Conservation (phyloP, 495 filamentous ascomycete genomes). For the Penicillium simplicissimum region DNA sequence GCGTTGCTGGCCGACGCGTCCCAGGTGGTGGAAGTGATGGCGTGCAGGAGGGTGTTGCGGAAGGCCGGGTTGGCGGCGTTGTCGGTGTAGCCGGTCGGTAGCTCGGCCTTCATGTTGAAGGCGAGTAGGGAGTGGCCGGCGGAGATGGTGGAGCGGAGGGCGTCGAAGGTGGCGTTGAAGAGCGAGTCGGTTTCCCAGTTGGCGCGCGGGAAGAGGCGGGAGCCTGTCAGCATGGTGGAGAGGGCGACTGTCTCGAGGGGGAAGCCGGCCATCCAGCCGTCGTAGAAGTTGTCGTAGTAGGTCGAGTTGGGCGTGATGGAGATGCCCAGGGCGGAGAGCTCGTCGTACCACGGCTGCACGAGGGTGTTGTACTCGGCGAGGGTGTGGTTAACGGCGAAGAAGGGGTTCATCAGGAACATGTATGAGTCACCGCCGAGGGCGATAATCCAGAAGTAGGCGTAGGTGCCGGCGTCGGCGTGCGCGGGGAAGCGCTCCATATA, state of each 20-base stretch:
- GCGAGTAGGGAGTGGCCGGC: constrained; percentile 46
- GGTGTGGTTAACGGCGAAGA: constrained; percentile 54
- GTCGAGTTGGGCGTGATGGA: constrained; percentile 46
- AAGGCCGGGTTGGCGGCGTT: constrained; percentile 57
- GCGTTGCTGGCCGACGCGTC: constrained; percentile 18
- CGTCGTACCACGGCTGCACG: constrained; percentile 47
- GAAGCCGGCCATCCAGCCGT: constrained; percentile 48
- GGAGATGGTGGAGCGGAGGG: constrained; percentile 45
- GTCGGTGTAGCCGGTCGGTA: constrained; percentile 24
- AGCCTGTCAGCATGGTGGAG: constrained; percentile 40
- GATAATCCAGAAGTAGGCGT: constrained; percentile 50
- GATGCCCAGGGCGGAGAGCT: constrained; percentile 36
- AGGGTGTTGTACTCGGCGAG: constrained; percentile 44
- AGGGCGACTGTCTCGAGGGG: constrained; percentile 48
- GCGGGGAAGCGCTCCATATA: constrained; percentile 50
- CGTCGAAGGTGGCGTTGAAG: constrained; percentile 45
- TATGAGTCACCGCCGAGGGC: constrained; percentile 17
- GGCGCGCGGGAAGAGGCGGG: constrained; percentile 52
- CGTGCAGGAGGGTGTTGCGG: constrained; percentile 54
- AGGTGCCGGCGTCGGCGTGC: constrained; percentile 53
- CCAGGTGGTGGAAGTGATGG: constrained; percentile 43
- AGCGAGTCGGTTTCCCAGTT: constrained; percentile 43
- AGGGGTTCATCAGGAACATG: constrained; percentile 35
- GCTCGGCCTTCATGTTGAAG: constrained; percentile 51
- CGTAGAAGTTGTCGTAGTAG: constrained; percentile 51